Base-by-base conservation (phyloP, 2,329 filamentous ascomycete species). In the Neopestalotiopsis sp. region DNA sequence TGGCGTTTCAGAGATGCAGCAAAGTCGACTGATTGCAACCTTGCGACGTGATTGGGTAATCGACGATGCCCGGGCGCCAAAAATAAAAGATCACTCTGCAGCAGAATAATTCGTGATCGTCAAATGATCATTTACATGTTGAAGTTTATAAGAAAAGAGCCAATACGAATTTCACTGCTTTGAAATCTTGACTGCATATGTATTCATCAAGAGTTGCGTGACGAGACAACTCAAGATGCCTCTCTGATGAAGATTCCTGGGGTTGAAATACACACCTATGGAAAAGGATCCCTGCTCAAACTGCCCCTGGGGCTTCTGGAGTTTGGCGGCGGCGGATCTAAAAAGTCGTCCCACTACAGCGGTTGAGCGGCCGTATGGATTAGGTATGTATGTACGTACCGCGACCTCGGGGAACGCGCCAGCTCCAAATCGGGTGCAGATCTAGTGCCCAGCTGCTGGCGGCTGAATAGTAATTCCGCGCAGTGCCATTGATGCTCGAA, bases 1-100 rank as follows among this genome's bases (percentile, higher is more conserved):
- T 66, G 69, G 71, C 73, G 84, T 86, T 86, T 86, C 84, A 86
- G 79, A 75, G 68, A 72, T 85, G 84, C 77, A 74, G 73, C 81
- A 83, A 79, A 82, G 74, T 80, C 75, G 78, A 77, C 76, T 76
- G 76, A 78, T 78, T 73, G 63, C 67, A 74, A 72, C 67, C 69
- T 70, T 66, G 49, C 34, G 42, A 53, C n/a, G 24, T 66, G 59
- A 73, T 73, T 74, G 70, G 70, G 13, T 53, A 67, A 70, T 40
- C 5, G 28, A 13, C 9, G 28, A n/a, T 20, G 10, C 24, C n/a
- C 30, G 24, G 64, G 64, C 64, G 53, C 64, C 28, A 66, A 66
- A 49, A 10, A 32, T 53, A 12, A 20, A 13, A 28, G 42, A 28
- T 24, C 28, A 24, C 14, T 38, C 34, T 7, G 34, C 34, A 38